Evolutionary conservation across 202 grass and related monocot genomes (phyloP).

Genomic region (Hordeum pubiflorum): DNA sequence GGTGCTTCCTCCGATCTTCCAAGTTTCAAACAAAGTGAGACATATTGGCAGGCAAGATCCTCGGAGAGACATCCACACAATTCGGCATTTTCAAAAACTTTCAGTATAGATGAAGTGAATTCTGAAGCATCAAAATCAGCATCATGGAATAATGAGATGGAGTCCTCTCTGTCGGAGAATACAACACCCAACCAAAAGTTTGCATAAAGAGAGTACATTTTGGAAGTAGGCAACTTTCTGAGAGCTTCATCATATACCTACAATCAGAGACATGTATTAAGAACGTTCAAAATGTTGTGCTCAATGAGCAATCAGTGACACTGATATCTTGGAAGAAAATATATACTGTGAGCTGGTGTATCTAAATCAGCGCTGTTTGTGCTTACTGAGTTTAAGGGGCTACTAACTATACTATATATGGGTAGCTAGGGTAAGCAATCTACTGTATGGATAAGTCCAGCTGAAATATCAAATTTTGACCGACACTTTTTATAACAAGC

Average conservation of each 20-base stretch:
- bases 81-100: slow-evolving; percentile 68
- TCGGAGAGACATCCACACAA: slow-evolving; percentile 59
- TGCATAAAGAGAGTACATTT: slow-evolving; percentile 80
- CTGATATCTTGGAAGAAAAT: not conserved
- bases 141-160: slow-evolving; percentile 32
- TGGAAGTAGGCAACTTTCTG: slow-evolving; percentile 54
- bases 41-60: slow-evolving; percentile 72
- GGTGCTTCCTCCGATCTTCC: slow-evolving; percentile 1
- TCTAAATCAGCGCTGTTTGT: not conserved
- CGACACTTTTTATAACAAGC: not conserved
- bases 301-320: not conserved
- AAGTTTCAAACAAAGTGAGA: slow-evolving; percentile 53
- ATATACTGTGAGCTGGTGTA: not conserved
- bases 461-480: not conserved
- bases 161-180: slow-evolving; percentile 37
- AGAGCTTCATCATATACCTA: slow-evolving; percentile 84
- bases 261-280: not conserved
- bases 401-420: not conserved
- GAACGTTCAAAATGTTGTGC: not conserved
- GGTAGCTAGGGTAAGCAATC: not conserved
- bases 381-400: not conserved
- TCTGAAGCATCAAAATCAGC: slow-evolving; percentile 40
- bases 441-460: not conserved
- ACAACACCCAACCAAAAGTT: slow-evolving; percentile 68
- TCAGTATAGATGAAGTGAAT: slow-evolving; percentile 43